Conservation (phyloP, 768 basidiomycete genomes). For the Russula brevipes region DNA sequence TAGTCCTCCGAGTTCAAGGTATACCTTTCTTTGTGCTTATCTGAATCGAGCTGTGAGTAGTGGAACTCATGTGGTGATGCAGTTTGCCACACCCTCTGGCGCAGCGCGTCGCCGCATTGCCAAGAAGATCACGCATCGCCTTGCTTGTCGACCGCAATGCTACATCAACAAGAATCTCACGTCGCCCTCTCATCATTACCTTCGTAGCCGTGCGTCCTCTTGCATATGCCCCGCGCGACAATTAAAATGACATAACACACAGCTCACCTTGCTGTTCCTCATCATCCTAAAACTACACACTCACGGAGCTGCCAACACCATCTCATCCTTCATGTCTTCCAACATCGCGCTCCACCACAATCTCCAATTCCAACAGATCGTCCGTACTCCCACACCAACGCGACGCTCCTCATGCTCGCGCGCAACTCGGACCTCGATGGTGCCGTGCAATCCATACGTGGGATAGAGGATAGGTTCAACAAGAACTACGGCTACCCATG, state of each 20-base stretch:
- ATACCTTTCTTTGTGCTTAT: too few species aligned
- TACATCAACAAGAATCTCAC: background rate
- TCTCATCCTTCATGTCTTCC: background rate
- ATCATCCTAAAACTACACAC: background rate
- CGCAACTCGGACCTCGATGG: slow-evolving; percentile 60
- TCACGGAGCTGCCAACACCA: background rate
- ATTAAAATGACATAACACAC: background rate
- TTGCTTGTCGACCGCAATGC: background rate
- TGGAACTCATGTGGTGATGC: too few species aligned
- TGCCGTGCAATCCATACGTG: slow-evolving; percentile 58
- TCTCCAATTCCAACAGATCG: rapidly evolving
- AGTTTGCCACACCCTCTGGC: background rate
- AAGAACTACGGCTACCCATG: slow-evolving; percentile 74
- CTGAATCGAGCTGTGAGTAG: too few species aligned
- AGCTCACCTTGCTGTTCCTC: background rate
- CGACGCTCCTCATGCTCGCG: slow-evolving; percentile 46
- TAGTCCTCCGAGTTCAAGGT: too few species aligned
- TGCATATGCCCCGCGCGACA: background rate
- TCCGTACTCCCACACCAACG: slow-evolving; percentile 28
- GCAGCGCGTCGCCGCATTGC: background rate
- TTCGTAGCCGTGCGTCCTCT: background rate
- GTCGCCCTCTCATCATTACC: background rate
- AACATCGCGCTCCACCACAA: background rate
- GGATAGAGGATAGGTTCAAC: slow-evolving; percentile 88
- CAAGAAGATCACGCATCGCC: background rate